These are phyloP conservation scores for Trifolium fragiferum DNA, from an alignment of 306 rosid species.

Conservation along the genomic window DNA sequence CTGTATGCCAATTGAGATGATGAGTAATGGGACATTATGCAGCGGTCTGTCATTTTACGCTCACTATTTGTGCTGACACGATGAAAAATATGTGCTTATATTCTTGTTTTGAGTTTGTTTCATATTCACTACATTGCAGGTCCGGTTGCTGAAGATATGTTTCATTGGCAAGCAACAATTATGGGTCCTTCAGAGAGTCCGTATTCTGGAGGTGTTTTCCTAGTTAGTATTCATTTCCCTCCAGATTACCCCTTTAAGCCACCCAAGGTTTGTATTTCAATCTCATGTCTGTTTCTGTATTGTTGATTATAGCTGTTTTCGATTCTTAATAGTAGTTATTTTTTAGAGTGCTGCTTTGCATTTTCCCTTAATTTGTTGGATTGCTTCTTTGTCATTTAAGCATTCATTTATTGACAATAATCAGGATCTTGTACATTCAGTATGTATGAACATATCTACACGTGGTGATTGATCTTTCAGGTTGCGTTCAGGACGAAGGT, in stretches of 20 bases:
- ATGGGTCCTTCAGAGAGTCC: conserved; percentile 96
- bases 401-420: neutral
- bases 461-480: conserved; percentile 54
- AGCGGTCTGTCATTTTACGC: conserved; percentile 5
- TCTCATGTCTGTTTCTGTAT: neutral
- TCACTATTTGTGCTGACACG: neutral
- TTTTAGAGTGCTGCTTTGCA: neutral
- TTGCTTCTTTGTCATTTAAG: conserved; percentile 15
- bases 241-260: conserved; percentile 94
- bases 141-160: conserved; percentile 91
- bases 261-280: conserved; percentile 64
- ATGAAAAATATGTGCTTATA: neutral
- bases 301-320: neutral
- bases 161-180: conserved; percentile 54
- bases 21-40: conserved; percentile 15
- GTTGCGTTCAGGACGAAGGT: conserved; percentile 94
- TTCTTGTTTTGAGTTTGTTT: neutral
- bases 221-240: conserved; percentile 81
- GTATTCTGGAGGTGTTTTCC: conserved; percentile 84
- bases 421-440: neutral
- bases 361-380: neutral
- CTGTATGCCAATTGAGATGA: neutral
- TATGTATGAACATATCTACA: neutral
- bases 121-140: conserved; percentile 49
- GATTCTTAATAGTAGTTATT: neutral